Percentiles rank a stretch among this genome's conserved stretches.
Conservation (phyloP, 2,329 filamentous ascomycete genomes). For the Parastagonospora avenae region DNA sequence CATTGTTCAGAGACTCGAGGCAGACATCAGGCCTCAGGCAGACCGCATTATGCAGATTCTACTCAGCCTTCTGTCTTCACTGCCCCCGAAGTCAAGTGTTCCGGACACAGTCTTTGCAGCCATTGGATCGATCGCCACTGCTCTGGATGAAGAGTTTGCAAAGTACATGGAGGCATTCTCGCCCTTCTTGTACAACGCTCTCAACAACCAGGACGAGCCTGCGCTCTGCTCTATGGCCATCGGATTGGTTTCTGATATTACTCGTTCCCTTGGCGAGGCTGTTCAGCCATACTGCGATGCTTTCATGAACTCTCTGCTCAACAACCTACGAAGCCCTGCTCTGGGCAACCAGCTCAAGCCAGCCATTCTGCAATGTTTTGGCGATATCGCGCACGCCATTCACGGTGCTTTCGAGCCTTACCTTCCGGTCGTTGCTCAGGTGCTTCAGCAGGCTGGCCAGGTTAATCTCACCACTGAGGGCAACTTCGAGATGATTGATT, state of each 20-base stretch:
- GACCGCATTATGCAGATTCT: conserved; percentile 93
- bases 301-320: conserved; percentile 97
- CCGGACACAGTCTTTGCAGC: conserved; percentile 93
- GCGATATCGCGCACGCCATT: conserved; percentile 95
- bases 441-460: conserved; percentile 87
- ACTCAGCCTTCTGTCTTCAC: conserved; percentile 77
- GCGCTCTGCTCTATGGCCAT: conserved; percentile 96
- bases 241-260: conserved; percentile 94
- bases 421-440: conserved; percentile 86
- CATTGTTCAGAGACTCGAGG: conserved; percentile 88
- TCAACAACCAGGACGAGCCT: conserved; percentile 94
- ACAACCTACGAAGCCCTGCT: conserved; percentile 86
- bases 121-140: conserved; percentile 88
- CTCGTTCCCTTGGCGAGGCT: conserved; percentile 84
- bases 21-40: conserved; percentile 85
- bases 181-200: conserved; percentile 90
- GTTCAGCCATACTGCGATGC: conserved; percentile 94
- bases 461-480: conserved; percentile 80
- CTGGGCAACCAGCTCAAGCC: conserved; percentile 97
- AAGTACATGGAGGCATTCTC: conserved; percentile 98
- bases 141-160: conserved; percentile 88
- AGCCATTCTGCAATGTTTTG: conserved; percentile 96
- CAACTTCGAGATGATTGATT: conserved; percentile 95
- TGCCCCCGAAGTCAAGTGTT: conserved; percentile 86
- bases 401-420: conserved; percentile 91